Base-by-base conservation (phyloP, 306 rosid genomes). In the Potentilla sterilis region DNA sequence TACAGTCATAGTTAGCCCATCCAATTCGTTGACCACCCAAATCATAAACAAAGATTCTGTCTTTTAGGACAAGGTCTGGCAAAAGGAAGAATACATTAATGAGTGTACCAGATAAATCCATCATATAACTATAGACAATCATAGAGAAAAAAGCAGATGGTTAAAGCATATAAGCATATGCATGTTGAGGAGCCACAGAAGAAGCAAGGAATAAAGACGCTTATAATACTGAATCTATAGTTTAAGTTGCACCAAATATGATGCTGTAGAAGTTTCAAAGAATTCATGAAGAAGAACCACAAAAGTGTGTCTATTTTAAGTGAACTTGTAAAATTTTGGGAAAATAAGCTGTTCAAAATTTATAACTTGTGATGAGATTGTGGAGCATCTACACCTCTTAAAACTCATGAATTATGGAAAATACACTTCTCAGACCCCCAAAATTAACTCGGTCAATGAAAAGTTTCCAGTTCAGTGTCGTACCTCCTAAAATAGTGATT, bases 1-100 rank as follows among this genome's bases (percentile, higher is more conserved):
- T 86, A 96, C 99, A 96, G 88, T 96, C 93, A 73, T 89, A 96
- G 90, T 87, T 85, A 47, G 91, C 86, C 99, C 99, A 96, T 79
- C 99, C 99, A 58, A 96, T 88, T 71, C 92, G 93, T 86, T 84
- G 93, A 79, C 88, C 82, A 49, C 84, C 96, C 78, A 96, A 78
- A 89, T 96, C 99, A 71, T 96, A 96, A 76, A 96, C 96, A 62
- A 96, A 43, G 55, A 92, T 90, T 83, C 87, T 90, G 87, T 96
- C 99, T 81, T 92, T 96, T 10, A 96, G 83, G 58, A 96, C 96
- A 14, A 96, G 97, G 81, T 96, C 99, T 96, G 92, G 79, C 75
- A 74, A 77, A 79, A 69, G 69, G 47, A 75, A 74, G 64, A 52
- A 62, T 24, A 58, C 41, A 5, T 75, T 46, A 72, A n/a, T 81